These are phyloP conservation scores for Aspergillus brunneoviolaceus DNA, from an alignment of 2,329 filamentous ascomycete species.

Conservation along the genomic window DNA sequence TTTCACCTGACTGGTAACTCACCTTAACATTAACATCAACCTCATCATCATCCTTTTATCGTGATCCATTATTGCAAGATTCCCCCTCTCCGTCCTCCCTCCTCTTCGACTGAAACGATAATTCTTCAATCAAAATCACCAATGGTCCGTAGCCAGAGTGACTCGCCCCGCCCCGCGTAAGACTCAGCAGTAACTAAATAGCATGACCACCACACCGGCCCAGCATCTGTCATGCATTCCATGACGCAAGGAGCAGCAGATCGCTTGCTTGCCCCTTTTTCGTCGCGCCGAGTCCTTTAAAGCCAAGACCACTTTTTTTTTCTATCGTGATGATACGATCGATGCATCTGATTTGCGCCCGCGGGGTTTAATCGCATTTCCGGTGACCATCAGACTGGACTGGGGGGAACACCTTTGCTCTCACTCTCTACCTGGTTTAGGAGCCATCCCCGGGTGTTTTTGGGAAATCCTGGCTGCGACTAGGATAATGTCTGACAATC, in stretches of 20 bases:
- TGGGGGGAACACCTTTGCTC: too few relatives aligned
- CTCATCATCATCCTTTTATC: too few relatives aligned
- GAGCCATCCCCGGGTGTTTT: too few relatives aligned
- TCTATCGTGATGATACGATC: not conserved
- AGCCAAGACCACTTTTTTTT: not conserved
- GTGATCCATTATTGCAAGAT: too few relatives aligned
- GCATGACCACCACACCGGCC: conserved; percentile 8
- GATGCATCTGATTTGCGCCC: not conserved
- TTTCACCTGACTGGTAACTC: not conserved
- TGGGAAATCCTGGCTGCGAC: not conserved
- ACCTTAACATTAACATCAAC: too few relatives aligned
- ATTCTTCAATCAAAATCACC: not conserved
- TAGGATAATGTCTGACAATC: not conserved
- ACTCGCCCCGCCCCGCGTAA: conserved; percentile 2
- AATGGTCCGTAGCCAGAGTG: not conserved
- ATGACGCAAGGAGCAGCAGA: conserved; percentile 14
- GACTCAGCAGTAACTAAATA: not conserved
- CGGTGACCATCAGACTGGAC: not conserved
- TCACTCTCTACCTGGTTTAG: too few relatives aligned
- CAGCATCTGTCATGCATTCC: conserved; percentile 20
- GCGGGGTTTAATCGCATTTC: not conserved
- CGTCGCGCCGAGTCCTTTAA: not conserved
- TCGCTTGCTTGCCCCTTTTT: conserved; percentile 18
- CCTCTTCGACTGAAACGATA: not conserved
- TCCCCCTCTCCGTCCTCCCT: not conserved